Base-by-base conservation (phyloP, 106 monocot species). In the Dactylorhiza incarnata region DNA sequence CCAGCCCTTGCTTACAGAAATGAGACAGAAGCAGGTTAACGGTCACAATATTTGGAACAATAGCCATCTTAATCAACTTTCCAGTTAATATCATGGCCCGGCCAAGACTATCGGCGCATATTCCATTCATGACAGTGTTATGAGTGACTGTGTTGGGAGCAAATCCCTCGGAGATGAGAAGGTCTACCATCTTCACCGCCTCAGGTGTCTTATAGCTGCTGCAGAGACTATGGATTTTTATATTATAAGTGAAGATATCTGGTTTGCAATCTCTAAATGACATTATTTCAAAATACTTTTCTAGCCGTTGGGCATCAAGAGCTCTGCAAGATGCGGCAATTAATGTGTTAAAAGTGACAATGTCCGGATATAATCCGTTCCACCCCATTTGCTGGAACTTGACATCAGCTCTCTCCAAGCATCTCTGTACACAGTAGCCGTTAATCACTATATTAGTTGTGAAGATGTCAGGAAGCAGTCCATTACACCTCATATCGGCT, bases 191-290 rank as follows among this genome's bases (percentile, higher is more conserved):
- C 78, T 80, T 79, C 75, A 89, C 67, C 9, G 95, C 95, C 83
- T 25, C 73, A 65, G 76, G 79, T 80, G 90, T 84, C 80, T 74
- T 82, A 26, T 81, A 80, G 49, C 73, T 79, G 15, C 59, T 85
- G 66, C 90, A 93, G 17, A 96, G 85, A 26, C 79, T 71, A 29
- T 93, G 90, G 54, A 96, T 96, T 90, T 76, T 87, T 70, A 93
- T 96, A 79, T 96, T 96, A 79, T 93, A 93, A 16, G 95, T 96
- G 75, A 89, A 89, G 45, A 93, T 87, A 78, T 96, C 90, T 20
- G 93, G 93, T 55, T 87, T 80, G 74, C 84, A 89, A 47, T 85
- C 85, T 53, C 85, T 80, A 45, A 77, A 84, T 69, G 80, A 68
- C 90, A 96, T 88, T 78, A 82, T 78, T 45, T 77, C 78, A 29